Evolutionary conservation across 257 asterid genomes (phyloP).

Genomic region (Solanum etuberosum): DNA sequence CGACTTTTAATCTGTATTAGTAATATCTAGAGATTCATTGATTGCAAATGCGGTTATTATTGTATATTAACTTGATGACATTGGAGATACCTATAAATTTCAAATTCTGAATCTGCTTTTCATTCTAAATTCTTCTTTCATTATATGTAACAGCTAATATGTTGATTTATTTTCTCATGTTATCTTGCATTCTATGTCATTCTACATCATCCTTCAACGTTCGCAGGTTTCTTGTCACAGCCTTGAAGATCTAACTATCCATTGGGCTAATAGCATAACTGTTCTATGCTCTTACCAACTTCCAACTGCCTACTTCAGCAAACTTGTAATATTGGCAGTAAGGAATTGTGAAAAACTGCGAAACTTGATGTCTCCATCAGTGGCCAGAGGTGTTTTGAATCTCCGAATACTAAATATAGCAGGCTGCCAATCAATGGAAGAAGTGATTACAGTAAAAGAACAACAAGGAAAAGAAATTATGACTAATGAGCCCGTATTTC

Average conservation of each 20-base stretch:
- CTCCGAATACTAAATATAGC: not conserved
- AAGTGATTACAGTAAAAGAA: not conserved
- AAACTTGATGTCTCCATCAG: not conserved
- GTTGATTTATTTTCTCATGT: not conserved
- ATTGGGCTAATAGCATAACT: not conserved
- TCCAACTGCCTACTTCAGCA: not conserved
- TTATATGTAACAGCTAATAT: not conserved
- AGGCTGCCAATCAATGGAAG: not conserved
- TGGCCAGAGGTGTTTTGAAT: not conserved
- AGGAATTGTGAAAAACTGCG: not conserved
- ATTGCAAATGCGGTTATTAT: too few relatives aligned
- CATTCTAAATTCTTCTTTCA: not conserved
- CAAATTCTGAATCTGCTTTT: not conserved
- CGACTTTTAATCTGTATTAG: not conserved
- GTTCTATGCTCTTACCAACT: not conserved
- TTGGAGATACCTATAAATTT: too few relatives aligned
- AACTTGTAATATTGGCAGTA: not conserved
- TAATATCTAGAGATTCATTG: not conserved
- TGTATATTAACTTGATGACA: not conserved
- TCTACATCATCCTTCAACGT: not conserved
- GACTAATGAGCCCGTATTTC: not conserved
- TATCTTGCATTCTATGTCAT: not conserved
- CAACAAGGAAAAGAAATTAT: not conserved
- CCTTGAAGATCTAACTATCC: not conserved
- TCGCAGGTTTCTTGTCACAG: not conserved